Evolutionary conservation across 352 stramenopile genomes (phyloP).

Genomic region (Plasmopara viticola): DNA sequence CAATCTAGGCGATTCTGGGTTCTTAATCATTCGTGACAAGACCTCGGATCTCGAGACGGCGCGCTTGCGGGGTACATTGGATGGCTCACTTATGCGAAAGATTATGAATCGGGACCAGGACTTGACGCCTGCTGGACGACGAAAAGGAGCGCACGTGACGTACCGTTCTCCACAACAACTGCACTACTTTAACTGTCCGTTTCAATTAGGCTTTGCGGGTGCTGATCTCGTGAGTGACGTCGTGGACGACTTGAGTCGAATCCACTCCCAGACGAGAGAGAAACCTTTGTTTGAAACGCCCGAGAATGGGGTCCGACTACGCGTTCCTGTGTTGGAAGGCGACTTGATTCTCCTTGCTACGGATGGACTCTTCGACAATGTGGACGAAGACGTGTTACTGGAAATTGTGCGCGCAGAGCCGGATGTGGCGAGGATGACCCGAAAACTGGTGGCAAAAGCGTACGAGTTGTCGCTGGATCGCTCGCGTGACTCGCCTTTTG

Average conservation of each 20-base stretch:
- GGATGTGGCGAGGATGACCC: conserved; percentile 70
- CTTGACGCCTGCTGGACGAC: conserved; percentile 56
- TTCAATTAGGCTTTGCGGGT: conserved; percentile 78
- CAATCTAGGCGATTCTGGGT: conserved; percentile 93
- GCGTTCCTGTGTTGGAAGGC: conserved; percentile 88
- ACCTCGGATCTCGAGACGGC: conserved; percentile 60
- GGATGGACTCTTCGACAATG: conserved; percentile 97
- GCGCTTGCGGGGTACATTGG: conserved; percentile 56
- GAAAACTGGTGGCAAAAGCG: conserved; percentile 75
- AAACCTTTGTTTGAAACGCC: conserved; percentile 89
- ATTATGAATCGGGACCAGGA: conserved; percentile 60
- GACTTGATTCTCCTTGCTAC: conserved; percentile 96
- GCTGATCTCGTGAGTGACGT: conserved; percentile 43
- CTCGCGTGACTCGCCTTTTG: conserved; percentile 92
- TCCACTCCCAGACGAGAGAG: conserved; percentile 51
- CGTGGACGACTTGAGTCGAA: conserved; percentile 36
- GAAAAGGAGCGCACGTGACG: conserved; percentile 72
- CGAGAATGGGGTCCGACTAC: conserved; percentile 86
- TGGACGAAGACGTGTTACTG: conserved; percentile 75
- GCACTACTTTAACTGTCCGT: conserved; percentile 96
- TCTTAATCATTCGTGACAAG: conserved; percentile 79
- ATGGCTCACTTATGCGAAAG: conserved; percentile 67
- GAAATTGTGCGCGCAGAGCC: conserved; percentile 60
- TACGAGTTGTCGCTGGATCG: conserved; percentile 90
- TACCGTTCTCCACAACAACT: conserved; percentile 96